Evolutionary conservation across 371 early-diverging fungal genomes (phyloP).

Genomic region (Rhizomucor pusillus): DNA sequence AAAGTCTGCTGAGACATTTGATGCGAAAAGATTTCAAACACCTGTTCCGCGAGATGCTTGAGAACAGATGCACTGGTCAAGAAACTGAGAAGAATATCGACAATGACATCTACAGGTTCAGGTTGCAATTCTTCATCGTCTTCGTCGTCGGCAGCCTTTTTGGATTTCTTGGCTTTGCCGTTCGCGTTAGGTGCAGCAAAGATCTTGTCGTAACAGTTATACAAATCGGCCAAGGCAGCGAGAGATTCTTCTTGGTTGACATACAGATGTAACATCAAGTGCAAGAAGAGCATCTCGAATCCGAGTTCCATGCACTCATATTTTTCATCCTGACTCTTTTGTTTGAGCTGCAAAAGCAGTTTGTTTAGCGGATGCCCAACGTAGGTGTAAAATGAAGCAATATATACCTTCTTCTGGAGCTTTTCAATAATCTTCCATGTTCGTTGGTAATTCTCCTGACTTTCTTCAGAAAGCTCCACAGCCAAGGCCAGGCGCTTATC

Average conservation of each 20-base stretch:
- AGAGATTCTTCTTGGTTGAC: conserved; percentile 66
- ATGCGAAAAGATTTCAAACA: conserved; percentile 81
- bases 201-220: conserved; percentile 70
- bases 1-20: conserved; percentile 73
- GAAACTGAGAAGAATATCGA: conserved; percentile 88
- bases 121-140: conserved; percentile 62
- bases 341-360: background rate
- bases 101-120: conserved; percentile 85
- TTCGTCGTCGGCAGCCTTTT: conserved; percentile 22
- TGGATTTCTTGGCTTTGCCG: conserved; percentile 21
- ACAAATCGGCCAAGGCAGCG: conserved; percentile 64
- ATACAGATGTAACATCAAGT: conserved; percentile 64
- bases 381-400: background rate
- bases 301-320: conserved; percentile 56
- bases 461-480: conserved; percentile 16
- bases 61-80: conserved; percentile 82
- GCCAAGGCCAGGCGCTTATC: conserved; percentile 27
- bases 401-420: conserved; percentile 13
- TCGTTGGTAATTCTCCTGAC: conserved; percentile 17
- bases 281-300: conserved; percentile 69
- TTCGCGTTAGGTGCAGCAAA: conserved; percentile 45
- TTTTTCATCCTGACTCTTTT: conserved; percentile 30
- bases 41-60: conserved; percentile 74
- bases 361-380: background rate
- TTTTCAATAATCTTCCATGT: conserved; percentile 20